Evolutionary conservation across 768 basidiomycete genomes (phyloP).

Genomic region (Leucogyrophana mollusca): DNA sequence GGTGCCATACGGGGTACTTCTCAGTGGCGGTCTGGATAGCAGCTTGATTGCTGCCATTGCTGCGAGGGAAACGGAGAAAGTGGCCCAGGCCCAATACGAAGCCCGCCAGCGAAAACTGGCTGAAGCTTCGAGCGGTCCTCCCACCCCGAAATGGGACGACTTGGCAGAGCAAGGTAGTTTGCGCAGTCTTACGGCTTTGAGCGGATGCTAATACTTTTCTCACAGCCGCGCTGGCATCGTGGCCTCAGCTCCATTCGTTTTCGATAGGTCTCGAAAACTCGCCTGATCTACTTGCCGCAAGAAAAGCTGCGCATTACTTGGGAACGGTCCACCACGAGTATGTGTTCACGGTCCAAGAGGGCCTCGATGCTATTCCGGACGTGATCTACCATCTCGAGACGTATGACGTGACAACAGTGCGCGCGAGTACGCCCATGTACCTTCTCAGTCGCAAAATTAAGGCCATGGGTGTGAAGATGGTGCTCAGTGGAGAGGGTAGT

Average conservation of each 20-base stretch:
- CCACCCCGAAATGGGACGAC: constrained; percentile 46
- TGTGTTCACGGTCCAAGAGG: constrained; percentile 97
- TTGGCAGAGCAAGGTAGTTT: constrained; percentile 58
- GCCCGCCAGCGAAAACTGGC: constrained; percentile 59
- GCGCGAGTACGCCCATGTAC: constrained; percentile 99
- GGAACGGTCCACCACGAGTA: constrained; percentile 98
- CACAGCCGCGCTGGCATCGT: constrained; percentile 72
- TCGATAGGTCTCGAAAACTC: constrained; percentile 94
- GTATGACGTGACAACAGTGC: constrained; percentile 97
- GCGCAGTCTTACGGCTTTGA: too few species aligned
- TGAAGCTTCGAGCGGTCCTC: constrained; percentile 52
- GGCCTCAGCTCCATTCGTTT: constrained; percentile 98
- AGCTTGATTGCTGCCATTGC: constrained; percentile 96
- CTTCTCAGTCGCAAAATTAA: constrained; percentile 97
- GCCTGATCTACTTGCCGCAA: constrained; percentile 91
- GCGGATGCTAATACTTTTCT: constrained; percentile 5
- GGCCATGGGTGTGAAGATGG: constrained; percentile 99
- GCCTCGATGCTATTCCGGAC: constrained; percentile 94
- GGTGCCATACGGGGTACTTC: constrained; percentile 95
- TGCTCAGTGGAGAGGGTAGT: constrained; percentile 94
- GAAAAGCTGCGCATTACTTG: constrained; percentile 89
- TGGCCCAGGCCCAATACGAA: constrained; percentile 77
- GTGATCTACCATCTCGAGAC: constrained; percentile 99
- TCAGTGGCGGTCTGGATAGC: constrained; percentile 94
- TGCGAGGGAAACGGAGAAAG: constrained; percentile 90